A percentile compares a stretch with the other conserved stretches of the same genome.
These are phyloP conservation scores for Phytophthora sojae DNA, from an alignment of 352 stramenopile species.

Conservation along the genomic window DNA sequence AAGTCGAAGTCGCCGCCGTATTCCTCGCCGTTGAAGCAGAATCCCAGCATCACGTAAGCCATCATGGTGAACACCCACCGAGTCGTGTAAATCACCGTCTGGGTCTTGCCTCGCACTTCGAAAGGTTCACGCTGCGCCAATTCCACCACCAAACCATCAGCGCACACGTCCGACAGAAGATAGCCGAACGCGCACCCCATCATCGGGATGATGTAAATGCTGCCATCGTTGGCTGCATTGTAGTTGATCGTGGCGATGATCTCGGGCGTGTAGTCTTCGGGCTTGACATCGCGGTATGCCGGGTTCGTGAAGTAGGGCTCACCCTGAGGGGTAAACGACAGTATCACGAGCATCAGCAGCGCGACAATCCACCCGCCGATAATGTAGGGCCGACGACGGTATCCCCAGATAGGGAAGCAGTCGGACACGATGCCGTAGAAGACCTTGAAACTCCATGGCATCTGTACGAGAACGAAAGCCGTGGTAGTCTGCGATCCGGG, in stretches of 20 bases:
- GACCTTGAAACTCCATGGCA: slow-evolving; percentile 73
- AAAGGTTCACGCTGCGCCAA: slow-evolving; percentile 56
- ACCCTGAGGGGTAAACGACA: slow-evolving; percentile 43
- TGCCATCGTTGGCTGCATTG: slow-evolving; percentile 38
- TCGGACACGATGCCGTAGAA: slow-evolving; percentile 69
- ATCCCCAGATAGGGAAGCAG: slow-evolving; percentile 66
- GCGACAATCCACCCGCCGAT: slow-evolving; percentile 54
- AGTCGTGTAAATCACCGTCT: slow-evolving; percentile 64
- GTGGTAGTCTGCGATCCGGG: slow-evolving; percentile 53
- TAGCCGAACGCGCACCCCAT: slow-evolving; percentile 58
- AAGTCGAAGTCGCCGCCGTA: slow-evolving; percentile 62
- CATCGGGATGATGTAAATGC: slow-evolving; percentile 55
- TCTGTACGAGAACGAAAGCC: slow-evolving; percentile 54
- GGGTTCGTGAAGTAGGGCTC: slow-evolving; percentile 55
- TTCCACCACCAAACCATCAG: slow-evolving; percentile 58
- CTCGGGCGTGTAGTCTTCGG: slow-evolving; percentile 51
- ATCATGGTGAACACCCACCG: slow-evolving; percentile 49
- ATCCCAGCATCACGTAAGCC: slow-evolving; percentile 46
- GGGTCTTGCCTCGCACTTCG: slow-evolving; percentile 45
- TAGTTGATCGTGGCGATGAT: slow-evolving; percentile 56
- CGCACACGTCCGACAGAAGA: slow-evolving; percentile 55
- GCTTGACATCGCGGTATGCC: slow-evolving; percentile 48
- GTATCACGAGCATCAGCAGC: slow-evolving; percentile 47
- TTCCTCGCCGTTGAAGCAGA: slow-evolving; percentile 56
- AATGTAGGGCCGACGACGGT: slow-evolving; percentile 62